Percentiles rank a stretch among this genome's conserved stretches.
Evolutionary conservation across 148 eudicot species (phyloP).

Genomic region (Rhododendron kiyosumense): DNA sequence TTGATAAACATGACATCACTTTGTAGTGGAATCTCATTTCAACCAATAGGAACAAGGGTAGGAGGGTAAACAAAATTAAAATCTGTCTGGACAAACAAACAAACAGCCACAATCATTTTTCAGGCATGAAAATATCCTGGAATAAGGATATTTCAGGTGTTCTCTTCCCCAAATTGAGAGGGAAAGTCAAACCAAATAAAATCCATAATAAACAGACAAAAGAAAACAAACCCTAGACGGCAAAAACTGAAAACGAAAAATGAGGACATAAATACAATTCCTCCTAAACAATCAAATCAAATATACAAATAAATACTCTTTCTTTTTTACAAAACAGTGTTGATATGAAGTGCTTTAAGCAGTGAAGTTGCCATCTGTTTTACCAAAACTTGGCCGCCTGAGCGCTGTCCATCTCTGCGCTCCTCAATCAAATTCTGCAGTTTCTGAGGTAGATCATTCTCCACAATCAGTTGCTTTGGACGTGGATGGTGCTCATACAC

Average conservation of each 20-base stretch:
- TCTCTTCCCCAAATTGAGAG: background rate
- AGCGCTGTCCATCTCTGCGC: slow-evolving; percentile 91
- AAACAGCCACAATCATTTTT: background rate
- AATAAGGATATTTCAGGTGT: background rate
- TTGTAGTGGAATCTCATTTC: too few relatives aligned
- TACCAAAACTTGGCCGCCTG: slow-evolving; percentile 97
- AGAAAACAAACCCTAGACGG: background rate
- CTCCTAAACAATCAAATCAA: slow-evolving; percentile 2
- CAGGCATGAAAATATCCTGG: background rate
- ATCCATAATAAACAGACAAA: background rate
- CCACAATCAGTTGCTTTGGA: slow-evolving; percentile 94
- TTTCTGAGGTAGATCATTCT: slow-evolving; percentile 90
- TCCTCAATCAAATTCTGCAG: slow-evolving; percentile 95
- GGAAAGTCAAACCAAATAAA: background rate
- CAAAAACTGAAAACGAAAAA: background rate
- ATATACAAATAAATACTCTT: background rate
- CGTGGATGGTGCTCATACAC: slow-evolving; percentile 99
- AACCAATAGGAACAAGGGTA: too few relatives aligned
- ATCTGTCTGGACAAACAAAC: background rate
- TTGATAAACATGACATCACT: too few relatives aligned
- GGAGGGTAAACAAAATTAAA: too few relatives aligned
- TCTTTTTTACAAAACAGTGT: slow-evolving; percentile 65
- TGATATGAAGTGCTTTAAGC: slow-evolving; percentile 95
- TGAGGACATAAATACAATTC: background rate
- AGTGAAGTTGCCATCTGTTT: slow-evolving; percentile 99